Base-by-base conservation (phyloP, 1,284 basidiomycete genomes). In the Microbotryum intermedium region DNA sequence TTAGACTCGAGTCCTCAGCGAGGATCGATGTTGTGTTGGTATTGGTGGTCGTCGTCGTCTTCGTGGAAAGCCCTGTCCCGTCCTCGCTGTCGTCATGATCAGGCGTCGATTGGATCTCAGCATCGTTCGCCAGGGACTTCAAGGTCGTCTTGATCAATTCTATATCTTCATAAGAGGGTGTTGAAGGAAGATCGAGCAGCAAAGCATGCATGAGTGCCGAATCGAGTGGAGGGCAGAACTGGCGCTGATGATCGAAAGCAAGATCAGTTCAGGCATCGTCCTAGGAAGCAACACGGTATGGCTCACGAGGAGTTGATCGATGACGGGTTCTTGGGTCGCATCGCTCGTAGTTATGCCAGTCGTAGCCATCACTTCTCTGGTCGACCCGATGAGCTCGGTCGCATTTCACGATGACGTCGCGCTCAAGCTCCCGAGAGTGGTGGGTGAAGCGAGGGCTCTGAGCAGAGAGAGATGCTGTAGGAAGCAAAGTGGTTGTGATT, bases 151-250 rank as follows among this genome's bases (percentile, higher is more conserved):
- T 52, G 16, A 51, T 55, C 11, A 26, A 8, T 7, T 13, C 20
- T 30, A 62, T 54, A 55, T 67, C 64, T 11, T 48, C 43, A 0
- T n/a, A 11, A 0, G 62, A 42, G n/a, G 65, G 58, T 0, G 59
- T 59, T 7, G 28, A 1, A 8, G 59, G 21, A 21, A 54, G 61
- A 50, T 67, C 66, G 26, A 61, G 61, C 6, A 67, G 50, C 47
- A 67, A 62, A 4, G 66, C 63, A 26, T 46, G 46, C 6, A 67
- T 51, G 54, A 67, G 64, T 2, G 66, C 59, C 6, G 61, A 48
- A 25, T 65, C 66, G 45, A 67, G 53, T 6, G 57, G 59, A 4
- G 63, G 66, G 16, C 54, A 53, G 26, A 58, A 65, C 11, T 62
- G 59, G 21, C 49, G 25, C 63, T 67, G 59, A 7, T 18, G n/a